Base-by-base conservation (phyloP, 75 land plant genomes). In the Cupressus sempervirens region DNA sequence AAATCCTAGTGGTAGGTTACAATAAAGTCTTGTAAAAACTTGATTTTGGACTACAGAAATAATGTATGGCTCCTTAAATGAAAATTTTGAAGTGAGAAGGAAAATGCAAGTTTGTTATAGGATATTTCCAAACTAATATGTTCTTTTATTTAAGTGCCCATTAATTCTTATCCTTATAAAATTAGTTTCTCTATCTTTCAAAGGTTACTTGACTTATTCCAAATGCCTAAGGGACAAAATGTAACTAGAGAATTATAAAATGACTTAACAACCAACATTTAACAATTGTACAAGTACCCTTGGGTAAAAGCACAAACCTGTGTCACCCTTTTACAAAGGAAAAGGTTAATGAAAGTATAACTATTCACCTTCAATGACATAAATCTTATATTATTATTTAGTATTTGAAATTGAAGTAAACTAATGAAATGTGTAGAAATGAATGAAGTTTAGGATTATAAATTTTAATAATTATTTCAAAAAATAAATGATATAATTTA, bases 181-280 rank as follows among this genome's bases (percentile, higher is more conserved):
- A 83, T 85, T 23, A 76, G 14, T 76, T 41, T 54, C 34, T 3
- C 29, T 32, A 34, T 82, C 34, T 41, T 30, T 82, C 76, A 30
- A 86, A 93, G 94, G 90, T 93, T 23, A 92, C 94, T 15, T 88
- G 94, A 23, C 90, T 93, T 40, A 91, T 93, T 34, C 94, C 94
- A 36, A 90, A 93, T 36, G 88, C 94, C 0, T 81, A 86, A 34
- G 94, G 94, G 35, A 93, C 94, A 8, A 89, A 90, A 45, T 93
- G 94, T 81, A 89, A 88, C 68, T 89, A 93, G 85, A 88, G 90
- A 23, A 38, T 93, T 36, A 94, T 92, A 80, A 90, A 87, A 72
- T 86, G 92, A 23, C 52, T 73, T 70, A 92, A 92, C 52, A 93
- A 92, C 13, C 90, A 91, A 48, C 67, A 88, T 83, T 90, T 94